These are phyloP conservation scores for Solanum hybrid DNA, from an alignment of 305 asterid species.

Conservation along the genomic window DNA sequence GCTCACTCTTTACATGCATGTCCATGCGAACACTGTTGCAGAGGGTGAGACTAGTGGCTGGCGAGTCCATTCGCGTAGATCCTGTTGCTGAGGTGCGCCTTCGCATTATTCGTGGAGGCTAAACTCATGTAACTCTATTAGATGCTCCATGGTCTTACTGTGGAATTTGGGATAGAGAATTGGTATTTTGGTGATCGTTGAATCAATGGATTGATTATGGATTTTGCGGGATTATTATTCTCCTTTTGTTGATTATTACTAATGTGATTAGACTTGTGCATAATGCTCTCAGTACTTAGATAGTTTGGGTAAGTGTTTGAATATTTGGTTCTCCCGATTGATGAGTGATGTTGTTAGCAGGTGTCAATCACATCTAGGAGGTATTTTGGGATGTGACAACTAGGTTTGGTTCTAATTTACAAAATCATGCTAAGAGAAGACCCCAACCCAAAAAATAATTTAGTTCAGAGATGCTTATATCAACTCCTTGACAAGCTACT, in stretches of 20 bases:
- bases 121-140: not conserved
- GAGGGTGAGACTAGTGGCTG: not conserved
- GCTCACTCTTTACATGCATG: not conserved
- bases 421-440: not conserved
- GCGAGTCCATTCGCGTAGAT: not conserved
- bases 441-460: not conserved
- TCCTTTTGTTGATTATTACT: not conserved
- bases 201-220: not conserved
- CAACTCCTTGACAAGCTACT: not conserved
- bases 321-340: not conserved
- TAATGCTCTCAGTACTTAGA: not conserved
- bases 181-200: not conserved
- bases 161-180: not conserved
- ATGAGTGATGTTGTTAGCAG: not conserved
- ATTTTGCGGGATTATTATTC: not conserved
- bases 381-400: not conserved
- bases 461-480: not conserved
- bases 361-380: not conserved
- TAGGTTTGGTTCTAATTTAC: not conserved
- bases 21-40: not conserved
- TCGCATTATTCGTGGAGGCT: not conserved
- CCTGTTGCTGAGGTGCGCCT: not conserved
- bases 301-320: not conserved
- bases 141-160: not conserved
- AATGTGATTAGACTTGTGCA: not conserved